phyloP scores from a whole-genome alignment of 2,329 filamentous ascomycete species.

The Pestalotiopsis sp. region DNA sequence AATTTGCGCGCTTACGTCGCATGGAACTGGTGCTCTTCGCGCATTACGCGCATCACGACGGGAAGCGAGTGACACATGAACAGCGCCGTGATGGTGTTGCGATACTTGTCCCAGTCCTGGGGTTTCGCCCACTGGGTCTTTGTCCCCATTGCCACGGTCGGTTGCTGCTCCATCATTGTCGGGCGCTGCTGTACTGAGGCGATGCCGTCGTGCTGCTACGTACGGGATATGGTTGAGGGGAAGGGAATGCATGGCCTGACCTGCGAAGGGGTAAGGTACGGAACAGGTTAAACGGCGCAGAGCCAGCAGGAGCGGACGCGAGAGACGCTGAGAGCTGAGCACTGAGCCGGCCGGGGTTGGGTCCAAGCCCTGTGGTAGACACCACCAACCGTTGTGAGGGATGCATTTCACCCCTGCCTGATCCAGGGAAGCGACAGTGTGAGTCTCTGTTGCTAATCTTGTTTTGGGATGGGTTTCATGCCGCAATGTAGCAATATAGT shows the following conservation, averaged over 20 bases:
- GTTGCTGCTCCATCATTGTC: neutral
- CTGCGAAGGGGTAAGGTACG: neutral
- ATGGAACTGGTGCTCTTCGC: slow-evolving; percentile 16
- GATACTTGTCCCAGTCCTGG: slow-evolving; percentile 13
- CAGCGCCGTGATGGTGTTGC: slow-evolving; percentile 15
- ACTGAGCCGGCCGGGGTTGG: neutral
- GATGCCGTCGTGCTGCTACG: neutral
- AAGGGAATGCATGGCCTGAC: too few species aligned
- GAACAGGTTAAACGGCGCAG: neutral
- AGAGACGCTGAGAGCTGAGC: neutral
- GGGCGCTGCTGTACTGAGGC: neutral
- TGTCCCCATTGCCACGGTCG: neutral
- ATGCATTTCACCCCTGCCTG: neutral
- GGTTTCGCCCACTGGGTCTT: slow-evolving; percentile 15
- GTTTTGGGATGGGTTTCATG: neutral
- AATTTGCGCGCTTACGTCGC: slow-evolving; percentile 13
- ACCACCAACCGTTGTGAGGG: neutral
- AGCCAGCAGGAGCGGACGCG: neutral
- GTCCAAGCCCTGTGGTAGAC: neutral
- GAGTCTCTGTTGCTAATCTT: neutral
- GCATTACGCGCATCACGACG: slow-evolving; percentile 16
- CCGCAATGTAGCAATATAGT: neutral
- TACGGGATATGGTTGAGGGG: neutral
- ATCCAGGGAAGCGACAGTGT: neutral
- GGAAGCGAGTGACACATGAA: slow-evolving; percentile 16